Evolutionary conservation across 805 yeast species (phyloP).

Genomic region (Zygotorulaspora danielsina): DNA sequence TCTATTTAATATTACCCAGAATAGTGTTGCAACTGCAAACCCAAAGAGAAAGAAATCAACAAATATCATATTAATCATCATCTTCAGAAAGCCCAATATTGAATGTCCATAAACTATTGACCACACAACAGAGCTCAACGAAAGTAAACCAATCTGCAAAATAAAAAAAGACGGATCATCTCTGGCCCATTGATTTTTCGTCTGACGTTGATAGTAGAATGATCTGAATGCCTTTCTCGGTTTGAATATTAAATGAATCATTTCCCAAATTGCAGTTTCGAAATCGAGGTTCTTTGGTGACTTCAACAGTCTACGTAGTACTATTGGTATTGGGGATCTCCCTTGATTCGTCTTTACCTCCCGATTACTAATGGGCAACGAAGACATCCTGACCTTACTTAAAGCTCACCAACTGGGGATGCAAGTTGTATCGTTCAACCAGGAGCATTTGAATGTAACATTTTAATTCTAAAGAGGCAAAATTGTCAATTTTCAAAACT

Average conservation of each 20-base stretch:
- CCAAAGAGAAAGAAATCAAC: slow-evolving; percentile 78
- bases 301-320: slow-evolving; percentile 48
- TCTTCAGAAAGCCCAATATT: slow-evolving; percentile 53
- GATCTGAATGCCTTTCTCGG: slow-evolving; percentile 82
- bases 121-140: slow-evolving; percentile 82
- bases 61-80: slow-evolving; percentile 77
- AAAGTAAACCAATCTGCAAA: slow-evolving; percentile 59
- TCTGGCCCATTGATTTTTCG: slow-evolving; percentile 75
- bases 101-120: slow-evolving; percentile 75
- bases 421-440: too few relatives aligned
- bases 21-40: slow-evolving; percentile 58
- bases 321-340: slow-evolving; percentile 29
- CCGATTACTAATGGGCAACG: slow-evolving; percentile 10
- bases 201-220: slow-evolving; percentile 75
- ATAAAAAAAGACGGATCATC: slow-evolving; percentile 90
- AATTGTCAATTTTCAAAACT: neutral
- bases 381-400: slow-evolving; percentile 8
- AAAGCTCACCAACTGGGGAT: too few relatives aligned
- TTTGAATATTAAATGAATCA: slow-evolving; percentile 61
- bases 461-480: too few relatives aligned
- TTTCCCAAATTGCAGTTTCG: slow-evolving; percentile 92
- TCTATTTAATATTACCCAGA: slow-evolving; percentile 68
- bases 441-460: too few relatives aligned
- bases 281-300: slow-evolving; percentile 77
- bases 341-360: slow-evolving; percentile 8